phyloP scores from a whole-genome alignment of 352 stramenopile genomes.

The Nothophytophthora sp. region DNA sequence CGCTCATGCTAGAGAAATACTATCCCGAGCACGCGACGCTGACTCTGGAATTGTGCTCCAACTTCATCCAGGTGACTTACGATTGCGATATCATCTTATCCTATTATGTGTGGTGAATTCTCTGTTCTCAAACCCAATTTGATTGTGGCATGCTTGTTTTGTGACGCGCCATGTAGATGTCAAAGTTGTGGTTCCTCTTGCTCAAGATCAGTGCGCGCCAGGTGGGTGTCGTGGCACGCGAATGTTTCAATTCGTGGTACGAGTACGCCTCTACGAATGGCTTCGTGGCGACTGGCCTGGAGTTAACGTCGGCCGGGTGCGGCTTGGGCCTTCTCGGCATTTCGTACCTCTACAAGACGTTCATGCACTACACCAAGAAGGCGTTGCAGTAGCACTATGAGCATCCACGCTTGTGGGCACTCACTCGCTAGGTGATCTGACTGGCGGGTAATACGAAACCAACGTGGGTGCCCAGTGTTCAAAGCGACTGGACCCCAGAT shows the following conservation, averaged over 20 bases:
- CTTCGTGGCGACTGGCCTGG: slow-evolving; percentile 65
- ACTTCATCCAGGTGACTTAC: slow-evolving; percentile 66
- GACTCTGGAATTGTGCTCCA: slow-evolving; percentile 63
- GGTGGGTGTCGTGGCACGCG: slow-evolving; percentile 57
- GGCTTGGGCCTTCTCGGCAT: slow-evolving; percentile 66
- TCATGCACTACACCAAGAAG: slow-evolving; percentile 40
- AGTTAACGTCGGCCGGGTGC: slow-evolving; percentile 65
- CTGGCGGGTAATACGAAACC: no score
- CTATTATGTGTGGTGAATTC: background rate
- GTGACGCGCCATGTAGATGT: no score
- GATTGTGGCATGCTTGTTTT: slow-evolving; percentile 1
- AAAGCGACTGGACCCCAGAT: no score
- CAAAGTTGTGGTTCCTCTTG: slow-evolving; percentile 75
- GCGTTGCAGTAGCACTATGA: slow-evolving; percentile 13
- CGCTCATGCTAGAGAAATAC: slow-evolving; percentile 79
- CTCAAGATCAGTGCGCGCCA: slow-evolving; percentile 79
- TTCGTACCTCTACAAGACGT: slow-evolving; percentile 58
- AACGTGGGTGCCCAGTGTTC: no score
- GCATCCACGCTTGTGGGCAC: background rate
- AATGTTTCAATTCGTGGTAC: slow-evolving; percentile 75
- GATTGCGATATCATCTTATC: background rate
- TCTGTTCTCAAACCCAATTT: background rate
- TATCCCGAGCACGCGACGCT: slow-evolving; percentile 74
- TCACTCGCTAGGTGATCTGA: background rate
- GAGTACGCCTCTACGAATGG: slow-evolving; percentile 67